Conservation (phyloP, 225 moss, liverwort and hornwort species). For the Ulota crispa region DNA sequence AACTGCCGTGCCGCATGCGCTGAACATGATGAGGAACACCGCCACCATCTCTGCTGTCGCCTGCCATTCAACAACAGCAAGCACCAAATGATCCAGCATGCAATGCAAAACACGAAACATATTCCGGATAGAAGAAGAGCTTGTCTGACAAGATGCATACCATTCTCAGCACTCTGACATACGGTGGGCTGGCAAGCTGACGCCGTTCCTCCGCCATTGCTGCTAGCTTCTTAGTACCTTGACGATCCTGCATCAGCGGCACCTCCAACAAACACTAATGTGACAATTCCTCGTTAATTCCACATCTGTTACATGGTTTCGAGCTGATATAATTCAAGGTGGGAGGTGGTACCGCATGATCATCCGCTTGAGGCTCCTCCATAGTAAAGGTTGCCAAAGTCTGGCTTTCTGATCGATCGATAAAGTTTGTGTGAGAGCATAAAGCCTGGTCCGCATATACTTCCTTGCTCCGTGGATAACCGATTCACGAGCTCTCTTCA, state of each 20-base stretch:
- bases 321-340: conserved; percentile 4
- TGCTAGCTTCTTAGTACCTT: neutral
- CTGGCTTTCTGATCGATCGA: conserved; percentile 5
- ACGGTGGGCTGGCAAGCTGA: neutral
- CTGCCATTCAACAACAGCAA: conserved; percentile 22
- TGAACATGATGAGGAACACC: conserved; percentile 55
- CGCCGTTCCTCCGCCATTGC: conserved; percentile 25
- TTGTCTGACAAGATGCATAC: conserved; percentile 11
- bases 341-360: conserved; percentile 15
- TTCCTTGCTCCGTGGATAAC: neutral
- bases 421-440: conserved; percentile 22
- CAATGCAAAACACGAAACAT: neutral
- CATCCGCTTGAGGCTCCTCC: conserved; percentile 18
- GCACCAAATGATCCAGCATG: neutral
- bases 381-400: conserved; percentile 10
- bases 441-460: neutral
- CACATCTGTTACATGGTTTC: conserved; percentile 24
- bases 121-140: neutral
- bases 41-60: conserved; percentile 61
- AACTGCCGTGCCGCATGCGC: conserved; percentile 42
- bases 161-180: conserved; percentile 32
- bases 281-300: neutral
- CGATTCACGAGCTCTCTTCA: neutral
- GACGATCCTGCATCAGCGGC: conserved; percentile 30
- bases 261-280: conserved; percentile 20